Evolutionary conservation across 2,329 filamentous ascomycete species (phyloP), one percentile per base, ranked within the genome.

Genomic region (Fusarium scirpi): DNA sequence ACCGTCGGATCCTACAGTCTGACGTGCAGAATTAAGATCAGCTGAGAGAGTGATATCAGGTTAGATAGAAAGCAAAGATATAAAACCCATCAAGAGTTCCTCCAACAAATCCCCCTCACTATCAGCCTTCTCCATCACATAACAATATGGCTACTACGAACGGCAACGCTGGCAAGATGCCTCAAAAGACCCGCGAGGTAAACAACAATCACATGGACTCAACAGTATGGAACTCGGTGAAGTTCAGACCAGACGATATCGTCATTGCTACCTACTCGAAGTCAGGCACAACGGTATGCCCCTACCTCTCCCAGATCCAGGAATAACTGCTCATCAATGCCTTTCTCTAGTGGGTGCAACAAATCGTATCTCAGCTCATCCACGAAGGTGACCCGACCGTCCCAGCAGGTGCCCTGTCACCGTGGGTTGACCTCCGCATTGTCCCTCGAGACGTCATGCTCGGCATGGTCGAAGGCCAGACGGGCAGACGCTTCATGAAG

Each of bases 151-250:
- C 34, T 29, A 10, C 24, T 8, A 48, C 59, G 0, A 64, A 63
- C 11, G 34, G 34, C 5, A 9, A 47, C 4, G 22, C 30, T 4
- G 54, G 43, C 22, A 65, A 60, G 2, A 20, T 53, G 43, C 62
- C 62, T 15, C 24, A 47, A 8, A 65, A 65, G 53, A 65, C 61
- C 8, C 53, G 46, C 3, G 62, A 65, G n/a, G 53, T 65, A 12
- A 52, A 16, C 11, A 65, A 65, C 20, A 27, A 65, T 34, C 61
- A 65, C 3, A 65, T 65, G 61, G 61, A 65, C 8, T 65, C 62
- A 3, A 53, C 29, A 4, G 46, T 65, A 6, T 65, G 61, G 62
- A 65, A 65, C 3, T 41, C 48, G 3, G 24, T 65, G 1, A 65
- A 53, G 24, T 34, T 65, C 15, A 59, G 62, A 18, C 41, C 61